phyloP scores from a whole-genome alignment of 1,139 yeast genomes.

The Hemisphaericaspora xylofermentans region DNA sequence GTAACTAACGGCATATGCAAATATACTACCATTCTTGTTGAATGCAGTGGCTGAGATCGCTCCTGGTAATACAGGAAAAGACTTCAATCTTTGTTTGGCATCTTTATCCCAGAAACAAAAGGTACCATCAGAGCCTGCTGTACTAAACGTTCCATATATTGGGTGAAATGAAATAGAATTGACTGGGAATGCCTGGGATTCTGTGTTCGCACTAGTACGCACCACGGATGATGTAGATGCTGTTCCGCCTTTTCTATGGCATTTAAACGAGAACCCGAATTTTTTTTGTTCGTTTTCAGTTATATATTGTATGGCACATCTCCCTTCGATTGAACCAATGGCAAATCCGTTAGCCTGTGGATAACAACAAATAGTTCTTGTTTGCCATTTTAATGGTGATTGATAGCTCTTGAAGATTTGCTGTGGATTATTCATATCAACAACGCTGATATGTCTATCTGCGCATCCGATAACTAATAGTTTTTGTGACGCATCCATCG shows the following conservation, averaged over 20 bases:
- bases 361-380: constrained; percentile 78
- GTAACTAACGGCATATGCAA: constrained; percentile 90
- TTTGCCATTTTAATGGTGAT: constrained; percentile 92
- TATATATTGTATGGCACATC: constrained; percentile 94
- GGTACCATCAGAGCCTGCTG: constrained; percentile 95
- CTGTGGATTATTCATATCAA: constrained; percentile 83
- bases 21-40: constrained; percentile 77
- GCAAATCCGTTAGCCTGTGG: constrained; percentile 92
- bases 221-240: constrained; percentile 34
- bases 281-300: constrained; percentile 77
- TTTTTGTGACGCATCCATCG: constrained; percentile 83
- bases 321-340: constrained; percentile 89
- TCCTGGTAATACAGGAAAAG: constrained; percentile 70
- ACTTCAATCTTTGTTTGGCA: constrained; percentile 82
- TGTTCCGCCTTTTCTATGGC: constrained; percentile 68
- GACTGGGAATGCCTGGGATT: constrained; percentile 67
- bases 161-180: constrained; percentile 89
- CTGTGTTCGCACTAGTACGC: constrained; percentile 32
- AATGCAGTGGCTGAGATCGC: constrained; percentile 79
- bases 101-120: constrained; percentile 97
- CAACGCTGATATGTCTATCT: constrained; percentile 74
- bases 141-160: constrained; percentile 81
- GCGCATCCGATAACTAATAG: constrained; percentile 91
- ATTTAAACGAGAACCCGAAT: constrained; percentile 84
- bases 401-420: constrained; percentile 69